Evolutionary conservation across 306 rosid genomes (phyloP).

Genomic region (Casuarina cunninghamiana): DNA sequence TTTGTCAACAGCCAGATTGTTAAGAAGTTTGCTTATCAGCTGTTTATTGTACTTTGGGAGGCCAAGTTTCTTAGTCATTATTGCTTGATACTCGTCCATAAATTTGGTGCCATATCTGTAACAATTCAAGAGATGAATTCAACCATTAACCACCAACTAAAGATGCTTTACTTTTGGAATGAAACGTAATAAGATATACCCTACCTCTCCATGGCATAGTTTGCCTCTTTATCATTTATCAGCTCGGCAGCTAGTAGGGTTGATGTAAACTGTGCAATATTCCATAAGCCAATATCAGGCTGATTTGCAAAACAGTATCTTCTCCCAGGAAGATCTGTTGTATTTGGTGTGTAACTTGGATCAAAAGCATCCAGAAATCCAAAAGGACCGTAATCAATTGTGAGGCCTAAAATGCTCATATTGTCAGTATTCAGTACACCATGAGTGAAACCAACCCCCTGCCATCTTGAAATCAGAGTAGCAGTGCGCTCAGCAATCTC

Average conservation of each 20-base stretch:
- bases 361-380: slow-evolving; percentile 99
- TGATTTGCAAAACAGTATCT: slow-evolving; percentile 98
- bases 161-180: slow-evolving; percentile 3
- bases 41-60: slow-evolving; percentile 88
- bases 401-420: slow-evolving; percentile 98
- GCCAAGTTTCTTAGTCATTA: slow-evolving; percentile 96
- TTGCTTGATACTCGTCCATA: slow-evolving; percentile 94
- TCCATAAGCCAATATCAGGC: slow-evolving; percentile 98
- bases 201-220: slow-evolving; percentile 97
- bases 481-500: slow-evolving; percentile 97
- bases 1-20: slow-evolving; percentile 94
- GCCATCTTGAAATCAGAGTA: slow-evolving; percentile 90
- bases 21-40: slow-evolving; percentile 84
- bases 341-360: slow-evolving; percentile 93
- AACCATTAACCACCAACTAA: slow-evolving; percentile 18
- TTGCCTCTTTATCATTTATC: slow-evolving; percentile 86
- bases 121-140: slow-evolving; percentile 23
- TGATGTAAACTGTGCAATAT: slow-evolving; percentile 75
- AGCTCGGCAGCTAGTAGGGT: slow-evolving; percentile 70
- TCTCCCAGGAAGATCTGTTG: slow-evolving; percentile 98
- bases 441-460: slow-evolving; percentile 98
- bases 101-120: slow-evolving; percentile 86
- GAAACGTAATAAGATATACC: slow-evolving; percentile 18
- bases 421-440: slow-evolving; percentile 99
- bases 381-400: slow-evolving; percentile 96